Evolutionary conservation across 2,329 filamentous ascomycete genomes (phyloP).

Genomic region (Penicillium carneum): DNA sequence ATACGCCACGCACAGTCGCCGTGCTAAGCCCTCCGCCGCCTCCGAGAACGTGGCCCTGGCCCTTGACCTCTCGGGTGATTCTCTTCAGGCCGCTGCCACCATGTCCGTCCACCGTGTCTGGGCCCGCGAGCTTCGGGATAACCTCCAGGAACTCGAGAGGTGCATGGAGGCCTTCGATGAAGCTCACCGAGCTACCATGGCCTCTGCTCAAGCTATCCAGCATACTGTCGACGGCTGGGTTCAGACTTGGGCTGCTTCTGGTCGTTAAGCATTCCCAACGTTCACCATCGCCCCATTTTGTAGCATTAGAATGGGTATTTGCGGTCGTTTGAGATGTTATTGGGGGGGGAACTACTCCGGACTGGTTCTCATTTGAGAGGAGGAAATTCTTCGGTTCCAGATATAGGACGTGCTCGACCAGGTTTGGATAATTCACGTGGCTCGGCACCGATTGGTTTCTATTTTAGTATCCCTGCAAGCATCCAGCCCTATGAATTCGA

Average conservation of each 20-base stretch:
- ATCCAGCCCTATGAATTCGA: not conserved
- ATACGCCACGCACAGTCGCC: not conserved
- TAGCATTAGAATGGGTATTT: not conserved
- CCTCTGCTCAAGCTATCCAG: slow-evolving; percentile 25
- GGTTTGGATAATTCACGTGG: slow-evolving; percentile 1
- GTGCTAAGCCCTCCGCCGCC: not conserved
- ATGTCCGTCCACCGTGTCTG: slow-evolving; percentile 59
- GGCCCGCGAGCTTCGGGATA: slow-evolving; percentile 64
- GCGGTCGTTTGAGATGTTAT: not conserved
- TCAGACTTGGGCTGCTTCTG: slow-evolving; percentile 26
- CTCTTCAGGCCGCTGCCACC: slow-evolving; percentile 33
- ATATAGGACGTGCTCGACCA: not conserved
- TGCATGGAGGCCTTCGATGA: slow-evolving; percentile 59
- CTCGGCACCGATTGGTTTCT: not conserved
- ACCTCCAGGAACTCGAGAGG: slow-evolving; percentile 63
- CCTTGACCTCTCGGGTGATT: slow-evolving; percentile 16
- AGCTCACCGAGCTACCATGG: slow-evolving; percentile 22
- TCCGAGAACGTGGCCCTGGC: not conserved
- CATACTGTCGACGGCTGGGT: slow-evolving; percentile 34
- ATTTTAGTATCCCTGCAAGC: not conserved
- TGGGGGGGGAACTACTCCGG: not conserved
- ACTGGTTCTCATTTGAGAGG: not conserved
- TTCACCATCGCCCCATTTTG: not conserved
- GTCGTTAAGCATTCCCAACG: not conserved
- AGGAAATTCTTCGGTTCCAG: not conserved